These are phyloP conservation scores for Ceratocystis variospora DNA, from an alignment of 2,329 filamentous ascomycete genomes.

Conservation along the genomic window DNA sequence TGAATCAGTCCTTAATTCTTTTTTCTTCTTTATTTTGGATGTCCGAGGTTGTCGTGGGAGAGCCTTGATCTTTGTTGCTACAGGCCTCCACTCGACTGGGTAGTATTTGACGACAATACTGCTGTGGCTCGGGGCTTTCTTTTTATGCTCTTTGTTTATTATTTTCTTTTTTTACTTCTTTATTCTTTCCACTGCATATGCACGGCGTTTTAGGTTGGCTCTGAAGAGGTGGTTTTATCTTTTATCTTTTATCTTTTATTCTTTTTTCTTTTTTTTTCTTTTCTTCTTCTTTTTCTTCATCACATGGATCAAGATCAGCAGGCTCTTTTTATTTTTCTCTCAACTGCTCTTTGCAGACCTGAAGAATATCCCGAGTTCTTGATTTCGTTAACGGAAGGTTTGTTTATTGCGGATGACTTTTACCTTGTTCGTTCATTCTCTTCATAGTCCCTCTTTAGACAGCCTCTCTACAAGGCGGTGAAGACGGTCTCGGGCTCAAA, in stretches of 20 bases:
- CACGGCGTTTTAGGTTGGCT: conserved; percentile 12
- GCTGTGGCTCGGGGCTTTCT: neutral
- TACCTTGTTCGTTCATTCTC: no score
- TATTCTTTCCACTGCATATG: conserved; percentile 16
- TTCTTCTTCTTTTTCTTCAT: neutral
- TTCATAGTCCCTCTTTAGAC: no score
- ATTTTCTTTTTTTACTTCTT: conserved; percentile 20
- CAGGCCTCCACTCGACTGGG: neutral
- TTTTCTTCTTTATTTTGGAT: conserved; percentile 5
- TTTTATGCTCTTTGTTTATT: neutral
- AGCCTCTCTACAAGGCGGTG: no score
- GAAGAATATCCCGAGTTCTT: neutral
- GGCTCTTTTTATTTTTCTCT: neutral
- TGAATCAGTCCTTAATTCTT: conserved; percentile 6
- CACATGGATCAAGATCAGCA: neutral
- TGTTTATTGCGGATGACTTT: neutral
- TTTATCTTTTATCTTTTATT: no score
- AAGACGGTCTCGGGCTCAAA: no score
- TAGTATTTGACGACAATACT: no score
- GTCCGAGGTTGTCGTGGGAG: neutral
- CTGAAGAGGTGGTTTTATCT: neutral
- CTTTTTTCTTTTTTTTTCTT: neutral
- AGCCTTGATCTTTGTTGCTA: conserved; percentile 10
- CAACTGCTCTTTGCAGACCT: neutral
- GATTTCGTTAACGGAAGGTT: neutral